These are phyloP conservation scores for Chiua virens DNA, from an alignment of 768 basidiomycete genomes.

Conservation along the genomic window DNA sequence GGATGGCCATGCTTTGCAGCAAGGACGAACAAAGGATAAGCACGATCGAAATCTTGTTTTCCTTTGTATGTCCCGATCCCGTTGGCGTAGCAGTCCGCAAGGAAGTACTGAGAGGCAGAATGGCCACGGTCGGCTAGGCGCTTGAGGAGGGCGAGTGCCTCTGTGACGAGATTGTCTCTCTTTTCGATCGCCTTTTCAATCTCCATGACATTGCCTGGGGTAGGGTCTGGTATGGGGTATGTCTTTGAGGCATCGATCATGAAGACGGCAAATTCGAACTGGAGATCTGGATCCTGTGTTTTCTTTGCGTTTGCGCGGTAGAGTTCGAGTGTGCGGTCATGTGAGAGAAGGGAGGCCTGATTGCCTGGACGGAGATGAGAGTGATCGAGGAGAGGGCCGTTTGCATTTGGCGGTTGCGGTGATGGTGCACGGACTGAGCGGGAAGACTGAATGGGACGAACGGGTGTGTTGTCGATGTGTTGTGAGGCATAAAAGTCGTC, in stretches of 20 bases:
- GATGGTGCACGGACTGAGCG: slow-evolving; percentile 68
- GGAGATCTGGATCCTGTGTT: slow-evolving; percentile 95
- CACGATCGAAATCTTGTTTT: slow-evolving; percentile 95
- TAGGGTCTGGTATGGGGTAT: slow-evolving; percentile 70
- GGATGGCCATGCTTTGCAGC: slow-evolving; percentile 97
- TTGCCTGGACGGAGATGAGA: slow-evolving; percentile 93
- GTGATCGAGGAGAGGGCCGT: slow-evolving; percentile 76
- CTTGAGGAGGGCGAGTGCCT: slow-evolving; percentile 85
- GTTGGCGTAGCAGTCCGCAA: slow-evolving; percentile 97
- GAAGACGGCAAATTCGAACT: slow-evolving; percentile 98
- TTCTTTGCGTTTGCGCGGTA: slow-evolving; percentile 99
- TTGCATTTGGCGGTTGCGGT: slow-evolving; percentile 40
- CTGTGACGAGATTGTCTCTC: slow-evolving; percentile 84
- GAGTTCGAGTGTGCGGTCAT: slow-evolving; percentile 94
- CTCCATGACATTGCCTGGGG: slow-evolving; percentile 72
- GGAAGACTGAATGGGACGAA: slow-evolving; percentile 41
- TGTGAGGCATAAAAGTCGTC: slow-evolving; percentile 42
- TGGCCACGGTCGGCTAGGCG: slow-evolving; percentile 93
- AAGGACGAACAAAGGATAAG: slow-evolving; percentile 93
- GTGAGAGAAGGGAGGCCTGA: slow-evolving; percentile 88
- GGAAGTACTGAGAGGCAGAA: slow-evolving; percentile 92
- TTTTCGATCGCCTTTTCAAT: slow-evolving; percentile 81
- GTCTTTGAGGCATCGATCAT: slow-evolving; percentile 97
- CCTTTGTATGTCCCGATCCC: slow-evolving; percentile 92
- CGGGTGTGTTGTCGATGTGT: slow-evolving; percentile 25